Base-by-base conservation (phyloP, 1,284 basidiomycete species). In the Wolfiporia cocos region DNA sequence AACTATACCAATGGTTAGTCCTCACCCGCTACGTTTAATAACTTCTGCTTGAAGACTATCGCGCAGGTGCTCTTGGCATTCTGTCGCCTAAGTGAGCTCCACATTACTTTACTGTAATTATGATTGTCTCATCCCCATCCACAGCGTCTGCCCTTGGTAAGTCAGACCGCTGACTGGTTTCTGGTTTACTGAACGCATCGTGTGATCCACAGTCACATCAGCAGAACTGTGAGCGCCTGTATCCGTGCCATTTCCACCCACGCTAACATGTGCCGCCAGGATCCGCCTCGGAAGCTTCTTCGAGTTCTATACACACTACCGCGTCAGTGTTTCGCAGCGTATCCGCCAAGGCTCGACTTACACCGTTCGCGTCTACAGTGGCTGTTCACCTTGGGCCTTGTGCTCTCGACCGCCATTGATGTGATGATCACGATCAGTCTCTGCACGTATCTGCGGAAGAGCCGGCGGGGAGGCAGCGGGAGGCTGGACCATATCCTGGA, bases 381-480 rank as follows among this genome's bases (percentile, higher is more conserved):
- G 46, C 44, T 52, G 7, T 52, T 51, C 48, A 52, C 48, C n/a
- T 40, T 53, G 7, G 48, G 51, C 4, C 44, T 54, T 7, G 47
- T 44, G 5, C 43, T 49, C 14, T 51, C 42, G 3, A 46, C 42
- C 4, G 42, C 44, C 12, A 38, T 51, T 30, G 51, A 53, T 37
- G 37, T 55, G 38, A 39, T 49, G 41, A 54, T 51, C 41, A 51
- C 52, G 33, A 39, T 33, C 18, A 44, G 39, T 15, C 40, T 51
- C 15, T 51, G 48, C 37, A 39, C 39, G 30, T 48, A 47, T 37
- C 50, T 52, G 10, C 44, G 48, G 26, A 43, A 44, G 37, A 43
- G 45, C 29, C 41, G 44, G 15, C 22, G 29, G 7, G 41, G 44
- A 10, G 48, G 48, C 9, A 45, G 39, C 18, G 46, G 50, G n/a